Base-by-base conservation (phyloP, 208 protist species). In the Leptomonas pyrrhocoris region DNA sequence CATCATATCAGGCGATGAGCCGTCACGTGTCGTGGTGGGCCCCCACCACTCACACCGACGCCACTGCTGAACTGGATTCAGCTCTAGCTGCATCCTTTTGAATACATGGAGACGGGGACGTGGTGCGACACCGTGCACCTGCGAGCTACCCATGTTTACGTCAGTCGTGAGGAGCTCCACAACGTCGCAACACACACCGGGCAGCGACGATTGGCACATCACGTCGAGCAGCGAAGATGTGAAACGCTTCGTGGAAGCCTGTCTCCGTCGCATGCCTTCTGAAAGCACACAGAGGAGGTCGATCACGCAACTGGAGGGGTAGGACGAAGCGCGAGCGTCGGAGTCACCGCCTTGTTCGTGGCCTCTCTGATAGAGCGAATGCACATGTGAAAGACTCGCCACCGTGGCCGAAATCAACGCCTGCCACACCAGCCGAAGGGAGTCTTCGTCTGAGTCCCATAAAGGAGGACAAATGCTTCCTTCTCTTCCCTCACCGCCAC, bases 31-130 rank as follows among this genome's bases (percentile, higher is more conserved):
- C 5, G 8, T 3, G 2, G 28, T 25, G 23, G 28, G 9, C 7
- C 7, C 23, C 51, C 51, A 57, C 51, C 62, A 68, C 50, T 58
- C 9, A 30, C 61, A n/a, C 30, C 21, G 31, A 30, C 61, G 61
- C 45, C 48, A 56, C 11, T 36, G 61, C 16, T 3, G 11, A 12
- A 3, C 11, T 15, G 16, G 18, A 12, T 12, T 18, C 3, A 12
- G 4, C 7, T 48, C 16, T 7, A 7, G 18, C 43, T 48, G 4
- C 43, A 3, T 15, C 11, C 3, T 48, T 7, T 15, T 48, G 11
- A 5, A 3, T 48, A 12, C 5, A 48, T n/a, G 16, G 16, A 15
- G 18, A 48, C 2, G 4, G 2, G 16, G 16, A 19, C 7, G 16
- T 48, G 43, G 16, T n/a, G 5, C 19, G 0, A 13, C 34, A 9